Evolutionary conservation across 768 basidiomycete species (phyloP), one percentile per base, ranked within the genome.

Genomic region (Candolleomyces aberdarensis): DNA sequence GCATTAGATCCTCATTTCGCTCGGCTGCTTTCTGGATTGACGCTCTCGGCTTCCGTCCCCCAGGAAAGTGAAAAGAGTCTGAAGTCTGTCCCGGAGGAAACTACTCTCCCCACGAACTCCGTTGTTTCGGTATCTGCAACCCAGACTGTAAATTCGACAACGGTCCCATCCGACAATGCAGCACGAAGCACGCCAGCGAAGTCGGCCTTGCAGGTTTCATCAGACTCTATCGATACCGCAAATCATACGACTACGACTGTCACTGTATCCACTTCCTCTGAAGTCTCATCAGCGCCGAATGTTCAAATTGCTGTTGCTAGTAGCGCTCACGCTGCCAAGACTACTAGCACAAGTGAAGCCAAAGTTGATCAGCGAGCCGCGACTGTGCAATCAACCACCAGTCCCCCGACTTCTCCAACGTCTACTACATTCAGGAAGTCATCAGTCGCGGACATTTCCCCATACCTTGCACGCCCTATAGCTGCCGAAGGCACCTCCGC

Each of bases 1-100:
- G 88, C 60, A 39, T 31, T 66, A 64, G 88, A 91, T 68, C 86
- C 88, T 36, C 88, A 91, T 63, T 83, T 92, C 69, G 88, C 89
- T 19, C 80, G 84, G 32, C 77, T 92, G 8, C 75, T 92, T 55
- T 83, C 78, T 49, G 84, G 83, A 5, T 75, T 91, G 54, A 83
- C 85, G 7, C 71, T 85, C 50, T 91, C 89, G 40, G 80, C 80
- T 36, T 66, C 71, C 17, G 67, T 75, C 47, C 20, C 70, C 22
- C 55, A 39, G 20, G 54, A 43, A 17, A 20, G 14, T 8, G 39
- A 39, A 56, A 63, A 53, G 19, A 20, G 32, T 14, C 46, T 31
- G 17, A 58, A 63, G 36, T 46, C 53, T 13, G 49, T 20, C 29
- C 26, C 49, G 13, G 40, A 56, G 19, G 15, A 31, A 8, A 20